phyloP scores from a whole-genome alignment of 2,329 filamentous ascomycete species.

The Diplodia seriata region DNA sequence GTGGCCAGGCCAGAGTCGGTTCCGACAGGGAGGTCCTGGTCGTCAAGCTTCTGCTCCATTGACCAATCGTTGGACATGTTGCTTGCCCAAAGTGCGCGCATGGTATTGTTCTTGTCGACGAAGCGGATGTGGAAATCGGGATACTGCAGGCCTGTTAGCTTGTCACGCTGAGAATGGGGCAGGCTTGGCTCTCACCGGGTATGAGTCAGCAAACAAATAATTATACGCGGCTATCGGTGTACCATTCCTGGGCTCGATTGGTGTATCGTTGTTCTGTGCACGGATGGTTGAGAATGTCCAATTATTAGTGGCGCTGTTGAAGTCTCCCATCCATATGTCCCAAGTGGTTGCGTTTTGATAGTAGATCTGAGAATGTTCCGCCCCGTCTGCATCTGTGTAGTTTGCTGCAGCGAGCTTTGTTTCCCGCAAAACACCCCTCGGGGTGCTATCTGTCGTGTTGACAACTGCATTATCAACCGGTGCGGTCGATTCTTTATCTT shows the following conservation, averaged over 20 bases:
- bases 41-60: no score
- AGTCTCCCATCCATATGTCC: slow-evolving; percentile 5
- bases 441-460: no score
- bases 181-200: no score
- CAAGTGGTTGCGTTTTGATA: slow-evolving; percentile 7
- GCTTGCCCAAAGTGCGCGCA: no score
- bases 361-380: slow-evolving; percentile 11
- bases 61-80: no score
- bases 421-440: background rate
- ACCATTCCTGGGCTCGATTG: background rate
- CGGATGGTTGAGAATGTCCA: background rate
- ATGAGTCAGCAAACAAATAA: background rate
- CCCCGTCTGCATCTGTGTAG: slow-evolving; percentile 7
- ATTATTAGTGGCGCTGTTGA: background rate
- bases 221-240: slow-evolving; percentile 19
- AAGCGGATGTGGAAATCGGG: no score
- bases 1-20: no score
- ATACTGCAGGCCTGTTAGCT: no score
- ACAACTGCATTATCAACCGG: background rate
- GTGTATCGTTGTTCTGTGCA: background rate
- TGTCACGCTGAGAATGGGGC: no score
- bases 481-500: background rate
- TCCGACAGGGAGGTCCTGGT: no score
- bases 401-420: background rate
- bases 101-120: no score